A percentile compares a stretch with the other conserved stretches of the same genome.
phyloP scores from a whole-genome alignment of 2,329 filamentous ascomycete genomes.

The Arthrobotrys entomopaga region DNA sequence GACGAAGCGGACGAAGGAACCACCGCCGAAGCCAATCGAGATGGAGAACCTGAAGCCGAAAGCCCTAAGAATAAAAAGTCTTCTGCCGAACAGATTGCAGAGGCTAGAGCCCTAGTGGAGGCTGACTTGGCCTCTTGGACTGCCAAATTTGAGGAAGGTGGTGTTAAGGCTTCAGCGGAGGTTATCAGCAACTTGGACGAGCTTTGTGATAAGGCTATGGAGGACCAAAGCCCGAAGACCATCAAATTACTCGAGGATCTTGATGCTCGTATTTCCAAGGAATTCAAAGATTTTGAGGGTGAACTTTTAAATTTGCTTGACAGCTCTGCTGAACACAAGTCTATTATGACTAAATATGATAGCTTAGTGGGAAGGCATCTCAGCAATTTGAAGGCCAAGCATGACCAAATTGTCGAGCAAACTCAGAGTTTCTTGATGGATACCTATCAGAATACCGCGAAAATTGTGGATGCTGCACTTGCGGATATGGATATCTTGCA shows the following conservation, averaged over 20 bases:
- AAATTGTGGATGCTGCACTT: conserved; percentile 81
- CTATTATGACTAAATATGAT: conserved; percentile 55
- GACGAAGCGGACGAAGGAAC: conserved; percentile 51
- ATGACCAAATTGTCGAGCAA: conserved; percentile 81
- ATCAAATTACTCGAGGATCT: conserved; percentile 62
- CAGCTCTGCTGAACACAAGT: conserved; percentile 41
- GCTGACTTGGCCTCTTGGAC: conserved; percentile 87
- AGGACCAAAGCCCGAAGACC: conserved; percentile 51
- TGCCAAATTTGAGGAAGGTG: conserved; percentile 83
- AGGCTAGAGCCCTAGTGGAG: conserved; percentile 74
- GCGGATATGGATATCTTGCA: conserved; percentile 83
- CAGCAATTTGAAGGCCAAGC: conserved; percentile 77
- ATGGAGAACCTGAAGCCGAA: conserved; percentile 60
- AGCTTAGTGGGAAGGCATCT: conserved; percentile 73
- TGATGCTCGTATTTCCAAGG: conserved; percentile 74
- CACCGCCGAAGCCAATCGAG: conserved; percentile 50
- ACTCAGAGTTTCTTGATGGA: conserved; percentile 76
- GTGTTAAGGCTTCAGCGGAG: conserved; percentile 81
- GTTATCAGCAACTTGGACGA: conserved; percentile 72
- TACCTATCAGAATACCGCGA: conserved; percentile 74
- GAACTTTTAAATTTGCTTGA: conserved; percentile 69
- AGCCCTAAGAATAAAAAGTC: conserved; percentile 64
- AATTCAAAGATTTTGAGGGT: conserved; percentile 73
- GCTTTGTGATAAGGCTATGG: conserved; percentile 61
- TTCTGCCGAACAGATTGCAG: conserved; percentile 63